phyloP scores from a whole-genome alignment of 2,329 filamentous ascomycete genomes.

The Didymella pinodella region DNA sequence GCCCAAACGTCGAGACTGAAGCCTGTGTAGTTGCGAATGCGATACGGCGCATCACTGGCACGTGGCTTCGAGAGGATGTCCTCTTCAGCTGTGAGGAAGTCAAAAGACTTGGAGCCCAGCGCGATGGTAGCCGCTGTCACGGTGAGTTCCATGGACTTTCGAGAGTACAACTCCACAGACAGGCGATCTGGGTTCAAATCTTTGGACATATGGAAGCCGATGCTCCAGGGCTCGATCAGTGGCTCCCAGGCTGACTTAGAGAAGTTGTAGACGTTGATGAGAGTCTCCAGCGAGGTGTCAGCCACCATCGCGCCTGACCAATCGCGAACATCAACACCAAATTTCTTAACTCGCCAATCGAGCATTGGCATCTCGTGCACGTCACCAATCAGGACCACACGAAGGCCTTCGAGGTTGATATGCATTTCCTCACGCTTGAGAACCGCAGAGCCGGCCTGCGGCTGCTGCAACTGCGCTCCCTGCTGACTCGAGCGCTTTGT shows the following conservation, averaged over 20 bases:
- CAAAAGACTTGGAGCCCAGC: constrained; percentile 87
- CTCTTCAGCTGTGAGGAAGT: constrained; percentile 86
- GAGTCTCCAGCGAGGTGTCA: constrained; percentile 89
- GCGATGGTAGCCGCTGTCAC: constrained; percentile 94
- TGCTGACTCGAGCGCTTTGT: constrained; percentile 56
- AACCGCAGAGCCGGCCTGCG: constrained; percentile 61
- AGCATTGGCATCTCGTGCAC: constrained; percentile 93
- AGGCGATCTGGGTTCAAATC: constrained; percentile 77
- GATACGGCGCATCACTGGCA: constrained; percentile 89
- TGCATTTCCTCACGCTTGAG: constrained; percentile 80
- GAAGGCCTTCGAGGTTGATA: constrained; percentile 85
- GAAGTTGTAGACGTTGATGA: constrained; percentile 98
- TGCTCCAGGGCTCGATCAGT: constrained; percentile 91
- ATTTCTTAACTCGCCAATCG: constrained; percentile 91
- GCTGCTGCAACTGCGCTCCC: constrained; percentile 65
- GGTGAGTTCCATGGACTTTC: constrained; percentile 90
- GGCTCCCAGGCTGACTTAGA: constrained; percentile 99
- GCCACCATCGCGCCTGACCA: constrained; percentile 90
- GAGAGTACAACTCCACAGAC: constrained; percentile 84
- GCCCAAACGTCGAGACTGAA: constrained; percentile 84
- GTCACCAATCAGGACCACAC: constrained; percentile 93
- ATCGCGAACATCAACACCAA: constrained; percentile 82
- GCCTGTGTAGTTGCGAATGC: constrained; percentile 93
- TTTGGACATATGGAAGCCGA: constrained; percentile 88
- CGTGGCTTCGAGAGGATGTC: constrained; percentile 94